Evolutionary conservation across 768 basidiomycete species (phyloP).

Genomic region (Ramaria sp.): DNA sequence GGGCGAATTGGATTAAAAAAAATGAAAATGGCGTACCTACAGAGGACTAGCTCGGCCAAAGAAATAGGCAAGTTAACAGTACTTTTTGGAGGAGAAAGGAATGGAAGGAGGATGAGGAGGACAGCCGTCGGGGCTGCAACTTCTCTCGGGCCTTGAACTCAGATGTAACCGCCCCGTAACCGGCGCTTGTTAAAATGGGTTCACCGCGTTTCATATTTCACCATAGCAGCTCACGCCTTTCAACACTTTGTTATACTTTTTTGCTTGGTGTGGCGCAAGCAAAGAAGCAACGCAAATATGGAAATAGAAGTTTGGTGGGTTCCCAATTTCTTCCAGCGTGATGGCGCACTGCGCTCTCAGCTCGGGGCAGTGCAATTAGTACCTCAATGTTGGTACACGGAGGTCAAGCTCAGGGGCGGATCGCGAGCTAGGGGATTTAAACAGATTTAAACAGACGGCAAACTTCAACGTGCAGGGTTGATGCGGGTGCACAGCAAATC

Average conservation of each 20-base stretch:
- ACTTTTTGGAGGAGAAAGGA: constrained; percentile 6
- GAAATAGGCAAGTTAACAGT: constrained; percentile 23
- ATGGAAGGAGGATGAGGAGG: background rate
- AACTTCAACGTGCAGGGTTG: background rate
- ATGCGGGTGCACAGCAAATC: background rate
- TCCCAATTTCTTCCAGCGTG: background rate
- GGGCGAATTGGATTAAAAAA: background rate
- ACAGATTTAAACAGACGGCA: background rate
- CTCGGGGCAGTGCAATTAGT: background rate
- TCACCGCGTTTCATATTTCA: constrained; percentile 7
- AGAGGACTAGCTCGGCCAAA: constrained; percentile 15
- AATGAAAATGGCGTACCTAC: background rate
- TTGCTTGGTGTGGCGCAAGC: background rate
- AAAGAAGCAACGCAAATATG: constrained; percentile 1
- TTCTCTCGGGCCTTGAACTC: constrained; percentile 25
- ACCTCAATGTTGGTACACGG: background rate
- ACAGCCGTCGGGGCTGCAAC: constrained; percentile 1
- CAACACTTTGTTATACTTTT: background rate
- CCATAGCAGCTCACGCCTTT: constrained; percentile 6
- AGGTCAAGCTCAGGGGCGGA: background rate
- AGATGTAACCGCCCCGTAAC: constrained; percentile 24
- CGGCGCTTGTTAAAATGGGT: background rate
- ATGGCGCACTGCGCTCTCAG: constrained; percentile 2
- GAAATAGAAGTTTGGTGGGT: constrained; percentile 2
- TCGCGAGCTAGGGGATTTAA: background rate